Percentiles rank a stretch among this genome's conserved stretches.
Conservation (phyloP, 176 grass and related monocot genomes). For the Areca catechu region DNA sequence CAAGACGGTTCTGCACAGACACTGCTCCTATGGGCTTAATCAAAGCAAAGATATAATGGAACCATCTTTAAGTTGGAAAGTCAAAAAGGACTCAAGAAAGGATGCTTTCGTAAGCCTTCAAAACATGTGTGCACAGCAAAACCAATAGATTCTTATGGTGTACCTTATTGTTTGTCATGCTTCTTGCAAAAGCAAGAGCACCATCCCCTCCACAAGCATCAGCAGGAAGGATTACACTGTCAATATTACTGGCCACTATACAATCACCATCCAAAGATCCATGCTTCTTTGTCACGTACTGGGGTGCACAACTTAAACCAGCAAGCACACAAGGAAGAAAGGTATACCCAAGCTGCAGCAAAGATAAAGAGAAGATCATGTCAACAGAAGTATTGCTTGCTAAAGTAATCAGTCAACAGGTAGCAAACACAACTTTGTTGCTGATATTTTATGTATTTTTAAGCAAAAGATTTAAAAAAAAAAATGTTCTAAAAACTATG, state of each 20-base stretch:
- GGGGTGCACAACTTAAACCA: conserved; percentile 74
- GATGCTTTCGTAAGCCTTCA: too few species aligned
- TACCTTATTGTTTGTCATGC: conserved; percentile 54
- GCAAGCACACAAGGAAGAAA: conserved; percentile 87
- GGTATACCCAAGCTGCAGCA: conserved; percentile 77
- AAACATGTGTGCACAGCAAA: too few species aligned
- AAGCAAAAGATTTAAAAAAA: too few species aligned
- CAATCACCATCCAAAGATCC: conserved; percentile 28
- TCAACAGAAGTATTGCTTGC: too few species aligned
- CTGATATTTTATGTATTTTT: too few species aligned
- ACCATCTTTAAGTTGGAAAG: not conserved
- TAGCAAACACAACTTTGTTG: too few species aligned
- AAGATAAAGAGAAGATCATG: conserved; percentile 4
- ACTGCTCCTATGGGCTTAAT: not conserved
- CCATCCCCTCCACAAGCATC: conserved; percentile 78
- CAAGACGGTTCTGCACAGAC: too few species aligned
- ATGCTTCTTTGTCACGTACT: conserved; percentile 48
- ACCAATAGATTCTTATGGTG: not conserved
- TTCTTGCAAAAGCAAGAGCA: conserved; percentile 66
- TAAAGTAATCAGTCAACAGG: too few species aligned
- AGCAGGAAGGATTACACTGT: conserved; percentile 73
- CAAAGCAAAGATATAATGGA: not conserved
- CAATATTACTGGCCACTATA: conserved; percentile 60
- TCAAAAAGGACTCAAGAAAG: too few species aligned
- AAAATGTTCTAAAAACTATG: too few species aligned